Evolutionary conservation across 2,329 filamentous ascomycete species (phyloP), one percentile per base, ranked within the genome.

Genomic region (Fusarium illudens): DNA sequence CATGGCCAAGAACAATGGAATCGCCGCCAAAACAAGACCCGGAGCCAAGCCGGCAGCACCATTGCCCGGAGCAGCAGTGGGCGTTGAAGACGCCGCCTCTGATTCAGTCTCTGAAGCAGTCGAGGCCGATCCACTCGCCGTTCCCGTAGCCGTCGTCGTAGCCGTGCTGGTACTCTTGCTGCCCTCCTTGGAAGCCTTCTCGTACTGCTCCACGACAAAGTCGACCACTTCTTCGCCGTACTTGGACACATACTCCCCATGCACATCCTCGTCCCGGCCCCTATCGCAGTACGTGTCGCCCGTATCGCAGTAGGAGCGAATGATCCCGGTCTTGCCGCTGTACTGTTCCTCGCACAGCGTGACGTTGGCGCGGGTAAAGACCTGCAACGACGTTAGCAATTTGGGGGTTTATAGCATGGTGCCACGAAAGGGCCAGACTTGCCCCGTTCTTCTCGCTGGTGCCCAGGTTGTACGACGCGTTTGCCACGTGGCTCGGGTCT

Each of bases 251-350:
- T 84, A 84, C 22, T 62, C 58, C 19, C 75, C 73, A 64, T 81
- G 81, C 2, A 79, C 75, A 4, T 58, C 57, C 3, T 34, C 58
- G 37, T 73, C 67, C 4, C 65, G 32, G 34, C 80, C 81, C 8
- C 37, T 4, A 68, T 78, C 80, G 68, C 80, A 82, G 72, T 80
- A 82, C 15, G 73, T 60, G 62, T 84, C 82, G 49, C 80, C 80
- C 0, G 65, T 75, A 72, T 82, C 80, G 71, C 80, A 82, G 71
- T 78, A 82, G 4, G 80, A 80, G 44, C 76, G 72, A 44, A 82
- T 68, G 32, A 77, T 76, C 10, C 39, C 39, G 10, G 39, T 44
- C 67, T 75, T 64, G 56, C 71, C 68, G 68, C 71, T 69, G 68
- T 80, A 80, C 33, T 72, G 59, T 49, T 74, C 67, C 62, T 79